Base-by-base conservation (phyloP, 140 eudicot genomes). In the Ambrosia hybrid region DNA sequence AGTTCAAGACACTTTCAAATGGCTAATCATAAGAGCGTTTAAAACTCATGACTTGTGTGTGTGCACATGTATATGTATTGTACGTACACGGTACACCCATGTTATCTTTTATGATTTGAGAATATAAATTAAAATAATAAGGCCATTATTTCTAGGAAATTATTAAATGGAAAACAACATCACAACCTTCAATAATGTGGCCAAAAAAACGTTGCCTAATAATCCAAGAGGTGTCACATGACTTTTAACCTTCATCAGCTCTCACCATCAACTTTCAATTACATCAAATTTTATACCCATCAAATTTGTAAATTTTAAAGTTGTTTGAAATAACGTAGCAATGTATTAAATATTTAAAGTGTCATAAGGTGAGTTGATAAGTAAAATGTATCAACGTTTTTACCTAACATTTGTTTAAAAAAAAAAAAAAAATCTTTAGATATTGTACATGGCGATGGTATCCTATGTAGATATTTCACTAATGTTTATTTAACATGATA, bases 141-240 rank as follows among this genome's bases (percentile, higher is more conserved):
- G 51, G 55, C 52, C 57, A 63, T 62, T 62, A 5, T 14, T 17
- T 10, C 43, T 15, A 63, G 37, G n/a, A 51, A 76, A 15, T 79
- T 80, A 70, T 75, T 80, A 37, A 43, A 75, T 69, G 81, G 74
- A 80, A 75, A 64, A 75, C 55, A 80, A 74, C 80, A 70, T 62
- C 49, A 75, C 76, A 75, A 73, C 52, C 16, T 73, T 46, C 4
- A 57, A 21, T 21, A 57, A 21, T 21, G 45, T 61, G 57, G 59
- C 75, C 51, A 73, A 79, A 73, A 60, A 21, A 41, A 41, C 75
- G 75, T 70, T 75, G 69, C 77, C 80, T 75, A 80, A 66, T 60
- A 64, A 80, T 70, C 78, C 84, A 75, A 80, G 64, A 65, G 36
- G 64, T 48, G 73, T 80, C 84, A 80, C 81, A 76, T 80, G 84